phyloP scores from a whole-genome alignment of 2,329 filamentous ascomycete species.

The Sclerotinia borealis region DNA sequence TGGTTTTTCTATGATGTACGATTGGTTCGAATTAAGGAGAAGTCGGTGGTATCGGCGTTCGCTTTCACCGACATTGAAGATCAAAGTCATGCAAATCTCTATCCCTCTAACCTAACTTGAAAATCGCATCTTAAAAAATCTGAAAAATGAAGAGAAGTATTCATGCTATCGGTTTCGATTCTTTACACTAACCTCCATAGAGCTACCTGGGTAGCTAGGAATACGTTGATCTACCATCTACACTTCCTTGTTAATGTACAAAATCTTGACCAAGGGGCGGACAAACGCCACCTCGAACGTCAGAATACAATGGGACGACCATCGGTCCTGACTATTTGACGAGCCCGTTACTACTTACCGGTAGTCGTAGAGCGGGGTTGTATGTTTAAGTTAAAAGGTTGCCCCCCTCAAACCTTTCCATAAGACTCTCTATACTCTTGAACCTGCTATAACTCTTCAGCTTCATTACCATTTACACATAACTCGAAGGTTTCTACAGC shows the following conservation, averaged over 20 bases:
- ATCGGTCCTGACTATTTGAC: not conserved
- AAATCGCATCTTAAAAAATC: not conserved
- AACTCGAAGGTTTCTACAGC: not conserved
- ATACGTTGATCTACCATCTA: not conserved
- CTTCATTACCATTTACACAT: not conserved
- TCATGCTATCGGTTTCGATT: not conserved
- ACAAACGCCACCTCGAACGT: not conserved
- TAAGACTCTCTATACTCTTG: not conserved
- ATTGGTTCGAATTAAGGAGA: not conserved
- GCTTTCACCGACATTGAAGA: not conserved
- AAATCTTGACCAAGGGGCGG: not conserved
- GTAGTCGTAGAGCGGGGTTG: not conserved
- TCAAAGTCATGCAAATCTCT: not conserved
- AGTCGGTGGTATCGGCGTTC: constrained; percentile 4
- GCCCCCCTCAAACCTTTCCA: not conserved
- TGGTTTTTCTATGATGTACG: too few relatives aligned
- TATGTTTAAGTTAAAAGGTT: not conserved
- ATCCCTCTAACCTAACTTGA: not conserved
- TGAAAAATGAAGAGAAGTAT: not conserved
- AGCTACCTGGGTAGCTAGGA: not conserved
- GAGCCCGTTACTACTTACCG: not conserved
- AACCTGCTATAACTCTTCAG: not conserved
- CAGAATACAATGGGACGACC: not conserved
- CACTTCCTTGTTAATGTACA: not conserved
- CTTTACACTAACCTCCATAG: not conserved